Percentiles rank a stretch among this genome's conserved stretches.
phyloP scores from a whole-genome alignment of 345 rosid species.

The Nephelium lappaceum region DNA sequence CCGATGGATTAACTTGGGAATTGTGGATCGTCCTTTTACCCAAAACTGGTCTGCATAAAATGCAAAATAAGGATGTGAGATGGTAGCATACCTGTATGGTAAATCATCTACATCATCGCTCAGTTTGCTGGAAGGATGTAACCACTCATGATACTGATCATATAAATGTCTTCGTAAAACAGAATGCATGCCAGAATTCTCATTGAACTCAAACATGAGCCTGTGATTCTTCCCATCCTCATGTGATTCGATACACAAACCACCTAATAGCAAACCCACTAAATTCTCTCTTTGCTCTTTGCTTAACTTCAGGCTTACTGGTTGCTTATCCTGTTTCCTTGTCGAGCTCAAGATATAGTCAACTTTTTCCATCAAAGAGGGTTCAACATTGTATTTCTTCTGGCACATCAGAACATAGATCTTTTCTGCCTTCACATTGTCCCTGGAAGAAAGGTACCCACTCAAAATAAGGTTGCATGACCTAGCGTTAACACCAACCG shows the following conservation, averaged over 20 bases:
- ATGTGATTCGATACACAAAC: slow-evolving; percentile 66
- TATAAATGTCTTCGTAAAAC: slow-evolving; percentile 62
- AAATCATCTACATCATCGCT: slow-evolving; percentile 34
- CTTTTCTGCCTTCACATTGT: slow-evolving; percentile 60
- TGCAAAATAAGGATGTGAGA: slow-evolving; percentile 58
- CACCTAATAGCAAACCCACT: slow-evolving; percentile 86
- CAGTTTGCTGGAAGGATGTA: slow-evolving; percentile 55
- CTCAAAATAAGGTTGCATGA: slow-evolving; percentile 70
- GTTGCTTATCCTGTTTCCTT: slow-evolving; percentile 58
- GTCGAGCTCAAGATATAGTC: slow-evolving; percentile 56
- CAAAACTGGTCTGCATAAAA: slow-evolving; percentile 81
- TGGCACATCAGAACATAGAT: slow-evolving; percentile 67
- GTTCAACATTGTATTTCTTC: slow-evolving; percentile 65
- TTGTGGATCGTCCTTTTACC: slow-evolving; percentile 55
- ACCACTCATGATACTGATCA: slow-evolving; percentile 69
- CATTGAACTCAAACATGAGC: slow-evolving; percentile 62
- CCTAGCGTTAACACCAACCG: slow-evolving; percentile 54
- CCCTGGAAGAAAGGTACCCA: slow-evolving; percentile 60
- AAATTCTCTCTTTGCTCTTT: slow-evolving; percentile 80
- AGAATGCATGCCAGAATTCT: slow-evolving; percentile 50
- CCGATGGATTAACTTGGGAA: slow-evolving; percentile 86
- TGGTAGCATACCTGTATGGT: slow-evolving; percentile 53
- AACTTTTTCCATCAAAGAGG: slow-evolving; percentile 61
- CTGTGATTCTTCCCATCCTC: slow-evolving; percentile 57
- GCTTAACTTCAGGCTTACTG: slow-evolving; percentile 63